These are phyloP conservation scores for Protomyces arabidopsidicola DNA, from an alignment of 1,139 yeast genomes.

Conservation along the genomic window DNA sequence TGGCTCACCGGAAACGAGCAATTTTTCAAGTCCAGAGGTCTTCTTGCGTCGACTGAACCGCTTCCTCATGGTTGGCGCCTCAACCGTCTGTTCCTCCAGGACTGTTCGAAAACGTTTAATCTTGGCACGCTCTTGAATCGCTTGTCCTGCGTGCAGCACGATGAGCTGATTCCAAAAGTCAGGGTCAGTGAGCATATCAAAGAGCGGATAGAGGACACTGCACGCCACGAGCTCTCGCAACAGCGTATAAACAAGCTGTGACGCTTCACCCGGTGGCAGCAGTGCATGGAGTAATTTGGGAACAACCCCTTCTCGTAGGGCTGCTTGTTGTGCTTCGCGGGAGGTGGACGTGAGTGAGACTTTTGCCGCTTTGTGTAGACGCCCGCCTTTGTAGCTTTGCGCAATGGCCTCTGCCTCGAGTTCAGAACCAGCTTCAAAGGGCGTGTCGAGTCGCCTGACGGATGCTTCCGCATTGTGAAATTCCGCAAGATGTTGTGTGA, in stretches of 20 bases:
- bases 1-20: conserved; percentile 43
- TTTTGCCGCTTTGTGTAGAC: conserved; percentile 59
- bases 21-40: conserved; percentile 49
- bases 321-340: conserved; percentile 47
- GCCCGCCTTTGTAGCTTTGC: conserved; percentile 48
- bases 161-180: conserved; percentile 71
- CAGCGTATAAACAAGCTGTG: conserved; percentile 50
- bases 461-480: conserved; percentile 51
- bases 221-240: conserved; percentile 62
- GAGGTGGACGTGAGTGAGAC: conserved; percentile 38
- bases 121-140: conserved; percentile 68
- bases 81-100: conserved; percentile 48
- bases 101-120: conserved; percentile 70
- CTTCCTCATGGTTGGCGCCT: conserved; percentile 28
- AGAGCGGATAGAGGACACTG: conserved; percentile 52
- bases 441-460: conserved; percentile 35
- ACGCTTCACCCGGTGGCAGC: conserved; percentile 51
- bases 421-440: conserved; percentile 37
- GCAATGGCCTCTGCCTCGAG: conserved; percentile 53
- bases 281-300: conserved; percentile 50
- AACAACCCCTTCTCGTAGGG: conserved; percentile 47
- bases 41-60: conserved; percentile 31
- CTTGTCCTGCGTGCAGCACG: conserved; percentile 57
- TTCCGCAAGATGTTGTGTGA: conserved; percentile 60
- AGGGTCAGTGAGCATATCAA: conserved; percentile 60